phyloP scores from a whole-genome alignment of 208 protist species.

The Crithidia bombi region DNA sequence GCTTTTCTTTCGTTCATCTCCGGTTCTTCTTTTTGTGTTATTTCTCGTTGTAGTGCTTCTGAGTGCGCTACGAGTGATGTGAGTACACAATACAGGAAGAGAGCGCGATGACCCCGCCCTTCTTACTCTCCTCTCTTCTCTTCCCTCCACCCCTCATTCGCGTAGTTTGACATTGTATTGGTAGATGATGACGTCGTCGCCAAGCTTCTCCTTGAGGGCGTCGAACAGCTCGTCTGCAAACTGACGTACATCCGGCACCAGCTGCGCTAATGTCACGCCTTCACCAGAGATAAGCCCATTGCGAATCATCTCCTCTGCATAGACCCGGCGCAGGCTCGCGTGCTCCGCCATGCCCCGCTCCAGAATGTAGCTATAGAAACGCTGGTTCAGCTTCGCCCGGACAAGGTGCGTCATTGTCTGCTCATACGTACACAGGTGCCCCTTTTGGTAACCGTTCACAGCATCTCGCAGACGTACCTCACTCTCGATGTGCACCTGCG shows the following conservation, averaged over 20 bases:
- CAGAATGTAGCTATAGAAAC: constrained; percentile 46
- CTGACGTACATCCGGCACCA: constrained; percentile 40
- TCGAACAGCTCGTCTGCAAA: constrained; percentile 49
- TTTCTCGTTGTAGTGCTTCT: too few relatives aligned
- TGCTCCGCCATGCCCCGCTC: constrained; percentile 23
- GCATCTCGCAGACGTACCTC: constrained; percentile 44
- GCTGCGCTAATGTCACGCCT: constrained; percentile 35
- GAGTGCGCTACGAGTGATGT: too few relatives aligned
- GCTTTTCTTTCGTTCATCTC: neutral
- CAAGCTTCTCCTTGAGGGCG: constrained; percentile 30
- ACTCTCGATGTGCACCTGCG: constrained; percentile 35
- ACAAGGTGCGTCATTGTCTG: constrained; percentile 45
- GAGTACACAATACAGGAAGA: too few relatives aligned
- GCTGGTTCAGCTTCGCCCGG: constrained; percentile 40
- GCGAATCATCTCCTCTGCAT: constrained; percentile 61
- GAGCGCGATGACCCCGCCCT: neutral
- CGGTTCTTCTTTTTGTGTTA: neutral
- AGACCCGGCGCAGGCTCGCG: constrained; percentile 28
- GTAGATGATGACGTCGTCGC: constrained; percentile 50
- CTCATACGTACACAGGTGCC: constrained; percentile 53
- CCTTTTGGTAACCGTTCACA: constrained; percentile 70
- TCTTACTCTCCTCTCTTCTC: neutral
- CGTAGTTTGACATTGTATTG: constrained; percentile 25
- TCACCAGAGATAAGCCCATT: constrained; percentile 54
- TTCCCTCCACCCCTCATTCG: neutral